Conservation (phyloP, 2,329 filamentous ascomycete species). For the Cryphonectria parasitica region DNA sequence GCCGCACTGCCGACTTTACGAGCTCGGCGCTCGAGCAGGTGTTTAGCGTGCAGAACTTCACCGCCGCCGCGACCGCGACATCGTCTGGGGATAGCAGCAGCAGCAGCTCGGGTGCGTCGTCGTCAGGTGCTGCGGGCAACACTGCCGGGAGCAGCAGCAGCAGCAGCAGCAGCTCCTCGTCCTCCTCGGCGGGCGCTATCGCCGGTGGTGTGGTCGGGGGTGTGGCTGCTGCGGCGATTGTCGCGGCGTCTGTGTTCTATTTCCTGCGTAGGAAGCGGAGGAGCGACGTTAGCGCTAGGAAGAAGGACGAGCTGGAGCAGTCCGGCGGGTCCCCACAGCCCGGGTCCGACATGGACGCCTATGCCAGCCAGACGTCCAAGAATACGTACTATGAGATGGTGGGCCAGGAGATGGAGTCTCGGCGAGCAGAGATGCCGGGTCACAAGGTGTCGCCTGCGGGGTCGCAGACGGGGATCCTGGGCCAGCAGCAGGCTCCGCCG, state of each 20-base stretch:
- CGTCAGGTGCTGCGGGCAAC: neutral
- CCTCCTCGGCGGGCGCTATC: conserved; percentile 30
- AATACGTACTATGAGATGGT: conserved; percentile 4
- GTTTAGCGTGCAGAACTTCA: conserved; percentile 18
- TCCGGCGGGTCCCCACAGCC: neutral
- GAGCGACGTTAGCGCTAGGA: neutral
- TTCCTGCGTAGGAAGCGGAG: conserved; percentile 27
- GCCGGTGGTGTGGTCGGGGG: conserved; percentile 32
- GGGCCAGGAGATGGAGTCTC: neutral
- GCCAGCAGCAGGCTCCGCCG: neutral
- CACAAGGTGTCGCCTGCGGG: neutral
- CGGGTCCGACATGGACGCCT: neutral
- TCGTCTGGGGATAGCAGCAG: conserved; percentile 3
- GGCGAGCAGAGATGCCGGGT: neutral
- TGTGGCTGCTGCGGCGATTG: conserved; percentile 22
- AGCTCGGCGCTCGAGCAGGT: conserved; percentile 10
- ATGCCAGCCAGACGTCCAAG: neutral
- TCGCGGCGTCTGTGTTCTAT: conserved; percentile 34
- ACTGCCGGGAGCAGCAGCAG: neutral
- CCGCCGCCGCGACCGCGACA: neutral
- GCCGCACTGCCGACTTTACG: conserved; percentile 24
- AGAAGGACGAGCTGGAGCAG: neutral
- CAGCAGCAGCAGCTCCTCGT: neutral
- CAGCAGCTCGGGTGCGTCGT: neutral
- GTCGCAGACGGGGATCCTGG: neutral